These are phyloP conservation scores for Kurtzmaniella fragi DNA, from an alignment of 805 yeast species.

Conservation along the genomic window DNA sequence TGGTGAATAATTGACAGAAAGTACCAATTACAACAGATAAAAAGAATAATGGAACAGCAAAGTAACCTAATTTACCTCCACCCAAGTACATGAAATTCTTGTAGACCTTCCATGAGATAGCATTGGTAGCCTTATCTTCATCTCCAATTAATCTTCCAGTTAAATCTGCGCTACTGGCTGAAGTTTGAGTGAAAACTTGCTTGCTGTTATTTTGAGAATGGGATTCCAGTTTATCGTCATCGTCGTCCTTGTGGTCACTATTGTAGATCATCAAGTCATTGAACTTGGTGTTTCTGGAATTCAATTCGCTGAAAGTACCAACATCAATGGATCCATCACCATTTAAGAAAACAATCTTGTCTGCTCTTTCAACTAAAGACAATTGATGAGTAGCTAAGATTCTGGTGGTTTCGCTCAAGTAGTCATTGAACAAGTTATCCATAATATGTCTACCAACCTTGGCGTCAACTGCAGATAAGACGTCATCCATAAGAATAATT, in stretches of 20 bases:
- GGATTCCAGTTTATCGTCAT: conserved; percentile 28
- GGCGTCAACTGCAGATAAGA: conserved; percentile 41
- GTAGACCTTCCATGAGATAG: conserved; percentile 37
- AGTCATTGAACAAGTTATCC: conserved; percentile 27
- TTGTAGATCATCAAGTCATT: conserved; percentile 46
- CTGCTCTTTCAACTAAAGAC: conserved; percentile 34
- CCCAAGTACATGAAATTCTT: conserved; percentile 33
- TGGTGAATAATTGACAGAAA: conserved; percentile 37
- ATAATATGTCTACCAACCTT: conserved; percentile 39
- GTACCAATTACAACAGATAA: conserved; percentile 30
- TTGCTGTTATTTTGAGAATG: conserved; percentile 7
- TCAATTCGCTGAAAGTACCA: conserved; percentile 30
- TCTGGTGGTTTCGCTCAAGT: conserved; percentile 28
- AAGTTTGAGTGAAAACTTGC: not conserved
- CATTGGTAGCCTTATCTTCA: conserved; percentile 33
- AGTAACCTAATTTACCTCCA: conserved; percentile 29
- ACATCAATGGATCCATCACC: conserved; percentile 39
- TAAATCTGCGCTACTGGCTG: conserved; percentile 3
- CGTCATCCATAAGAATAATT: conserved; percentile 37
- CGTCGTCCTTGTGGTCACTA: conserved; percentile 14
- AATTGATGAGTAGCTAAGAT: conserved; percentile 42
- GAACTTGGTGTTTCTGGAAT: conserved; percentile 40
- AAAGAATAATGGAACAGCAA: conserved; percentile 30
- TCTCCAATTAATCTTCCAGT: conserved; percentile 28
- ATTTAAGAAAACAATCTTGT: conserved; percentile 32